A percentile compares a stretch with the other conserved stretches of the same genome.
These are phyloP conservation scores for Vitellaria paradoxa DNA, from an alignment of 179 eudicot species.

Conservation along the genomic window DNA sequence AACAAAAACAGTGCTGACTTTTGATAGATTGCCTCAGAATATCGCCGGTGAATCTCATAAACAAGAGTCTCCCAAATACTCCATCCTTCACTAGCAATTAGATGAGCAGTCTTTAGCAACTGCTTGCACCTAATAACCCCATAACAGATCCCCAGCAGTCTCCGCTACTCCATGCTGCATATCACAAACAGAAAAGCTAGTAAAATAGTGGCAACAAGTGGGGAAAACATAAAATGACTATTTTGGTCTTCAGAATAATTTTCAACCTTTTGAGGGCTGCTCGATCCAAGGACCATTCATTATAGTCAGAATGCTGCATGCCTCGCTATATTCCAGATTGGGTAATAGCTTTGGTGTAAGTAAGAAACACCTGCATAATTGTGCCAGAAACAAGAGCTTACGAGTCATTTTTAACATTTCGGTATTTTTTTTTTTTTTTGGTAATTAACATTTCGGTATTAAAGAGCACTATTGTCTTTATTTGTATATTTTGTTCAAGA, in stretches of 20 bases:
- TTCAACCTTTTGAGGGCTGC: constrained; percentile 71
- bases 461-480: no score
- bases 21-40: no score
- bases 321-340: constrained; percentile 76
- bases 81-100: neutral
- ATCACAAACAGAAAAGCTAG: constrained; percentile 6
- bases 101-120: constrained; percentile 22
- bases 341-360: constrained; percentile 96
- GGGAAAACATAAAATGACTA: neutral
- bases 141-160: constrained; percentile 58
- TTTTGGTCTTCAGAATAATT: neutral
- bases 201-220: neutral
- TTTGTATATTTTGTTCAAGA: no score
- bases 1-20: no score
- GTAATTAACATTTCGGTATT: neutral
- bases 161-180: constrained; percentile 77
- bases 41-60: no score
- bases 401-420: constrained; percentile 2
- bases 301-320: constrained; percentile 73
- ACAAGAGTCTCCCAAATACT: neutral
- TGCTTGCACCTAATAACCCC: constrained; percentile 33
- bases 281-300: constrained; percentile 97
- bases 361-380: constrained; percentile 73
- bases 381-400: neutral
- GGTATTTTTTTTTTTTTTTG: no score